Base-by-base conservation (phyloP, 1,139 yeast species). In the Nakaseomyces glabratus region DNA sequence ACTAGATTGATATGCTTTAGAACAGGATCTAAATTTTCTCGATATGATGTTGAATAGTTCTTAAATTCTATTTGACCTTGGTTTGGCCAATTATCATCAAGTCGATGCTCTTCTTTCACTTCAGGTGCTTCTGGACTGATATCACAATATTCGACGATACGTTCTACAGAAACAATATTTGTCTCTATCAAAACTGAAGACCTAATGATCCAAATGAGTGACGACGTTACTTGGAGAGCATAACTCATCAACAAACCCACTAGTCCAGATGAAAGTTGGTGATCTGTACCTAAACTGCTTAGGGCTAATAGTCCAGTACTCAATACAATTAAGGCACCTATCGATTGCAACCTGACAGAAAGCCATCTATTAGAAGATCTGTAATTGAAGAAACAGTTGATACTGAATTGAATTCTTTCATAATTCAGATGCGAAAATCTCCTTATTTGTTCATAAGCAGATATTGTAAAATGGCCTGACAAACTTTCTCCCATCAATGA, bases 241-340 rank as follows among this genome's bases (percentile, higher is more conserved):
- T 80, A 81, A 34, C 78, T 75, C 76, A 82, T 73, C 28, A 80
- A 63, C 41, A 82, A 67, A 39, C 93, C 94, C 23, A 79, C 76
- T 63, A 79, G 61, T 23, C 88, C 88, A 0, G 88, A 68, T 24
- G 73, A 62, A 35, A 81, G 55, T 36, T 68, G 68, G 11, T 73
- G 68, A 2, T 63, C 50, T 1, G 71, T 62, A 33, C 58, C 60
- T 37, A 73, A 61, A 4, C 79, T 65, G 16, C 73, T 55, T n/a
- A 81, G 63, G 4, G 78, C 66, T 35, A 77, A 58, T 1, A 69
- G 37, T 0, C 85, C 73, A 2, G 90, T 71, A 4, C 73, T 59
- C 34, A 81, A 63, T 15, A 79, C 69, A 24, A 81, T 71, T 1
- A 74, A 35, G 0, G 86, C 70, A 1, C 93, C 86, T 43, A 82